phyloP scores from a whole-genome alignment of 345 rosid genomes.

The Gossypium thurberi region DNA sequence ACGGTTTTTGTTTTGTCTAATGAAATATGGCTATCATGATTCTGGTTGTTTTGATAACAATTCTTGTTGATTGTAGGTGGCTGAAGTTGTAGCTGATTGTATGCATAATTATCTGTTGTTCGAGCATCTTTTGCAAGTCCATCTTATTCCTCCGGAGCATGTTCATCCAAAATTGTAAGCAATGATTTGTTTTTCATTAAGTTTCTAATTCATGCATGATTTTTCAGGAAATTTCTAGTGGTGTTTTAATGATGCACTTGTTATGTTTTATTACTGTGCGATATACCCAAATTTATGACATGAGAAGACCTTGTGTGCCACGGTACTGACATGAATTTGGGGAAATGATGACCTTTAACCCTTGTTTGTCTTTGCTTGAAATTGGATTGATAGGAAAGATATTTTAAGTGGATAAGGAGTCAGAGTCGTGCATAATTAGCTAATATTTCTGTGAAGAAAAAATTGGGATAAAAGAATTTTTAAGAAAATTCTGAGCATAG shows the following conservation, averaged over 20 bases:
- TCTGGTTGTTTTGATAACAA: constrained; percentile 8
- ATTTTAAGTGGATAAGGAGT: background rate
- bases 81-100: constrained; percentile 82
- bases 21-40: background rate
- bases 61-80: constrained; percentile 54
- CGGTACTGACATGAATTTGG: background rate
- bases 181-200: background rate
- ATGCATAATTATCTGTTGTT: constrained; percentile 82
- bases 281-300: background rate
- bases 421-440: background rate
- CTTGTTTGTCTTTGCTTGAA: background rate
- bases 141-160: constrained; percentile 52
- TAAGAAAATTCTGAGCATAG: background rate
- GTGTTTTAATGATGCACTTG: background rate
- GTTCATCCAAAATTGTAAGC: constrained; percentile 83
- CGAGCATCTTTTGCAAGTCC: constrained; percentile 81
- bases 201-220: background rate
- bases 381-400: background rate
- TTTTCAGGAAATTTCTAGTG: background rate
- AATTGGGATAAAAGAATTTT: background rate
- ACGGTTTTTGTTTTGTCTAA: background rate
- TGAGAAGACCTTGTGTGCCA: background rate
- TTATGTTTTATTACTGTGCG: background rate
- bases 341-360: background rate
- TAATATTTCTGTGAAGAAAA: background rate